Evolutionary conservation across 805 yeast species (phyloP).

Genomic region (Wickerhamiella allomyrinae): DNA sequence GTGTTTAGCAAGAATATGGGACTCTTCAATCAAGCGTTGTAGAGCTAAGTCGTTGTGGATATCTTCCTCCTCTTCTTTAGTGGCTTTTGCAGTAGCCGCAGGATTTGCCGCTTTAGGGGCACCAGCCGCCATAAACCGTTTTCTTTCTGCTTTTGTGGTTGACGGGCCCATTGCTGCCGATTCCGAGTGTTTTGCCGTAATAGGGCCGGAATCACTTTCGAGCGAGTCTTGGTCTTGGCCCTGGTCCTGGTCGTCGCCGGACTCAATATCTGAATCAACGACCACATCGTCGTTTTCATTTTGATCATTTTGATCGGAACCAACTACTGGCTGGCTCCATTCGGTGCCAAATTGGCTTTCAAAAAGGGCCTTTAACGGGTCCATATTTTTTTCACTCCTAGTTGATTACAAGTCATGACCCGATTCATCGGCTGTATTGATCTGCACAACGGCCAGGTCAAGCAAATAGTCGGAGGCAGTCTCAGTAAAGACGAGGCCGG

Average conservation of each 20-base stretch:
- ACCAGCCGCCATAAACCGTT: constrained; percentile 17
- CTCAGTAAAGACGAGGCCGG: constrained; percentile 31
- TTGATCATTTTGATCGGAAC: not conserved
- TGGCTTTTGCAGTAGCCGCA: constrained; percentile 6
- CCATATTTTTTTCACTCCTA: constrained; percentile 5
- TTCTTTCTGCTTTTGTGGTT: constrained; percentile 13
- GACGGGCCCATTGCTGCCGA: constrained; percentile 3
- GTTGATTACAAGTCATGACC: constrained; percentile 41
- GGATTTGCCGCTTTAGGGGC: constrained; percentile 21
- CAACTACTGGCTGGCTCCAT: constrained; percentile 18
- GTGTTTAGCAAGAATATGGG: constrained; percentile 38
- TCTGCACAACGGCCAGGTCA: constrained; percentile 86
- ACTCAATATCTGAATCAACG: too few species aligned
- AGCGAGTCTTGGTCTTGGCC: constrained; percentile 4
- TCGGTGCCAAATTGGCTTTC: constrained; percentile 25
- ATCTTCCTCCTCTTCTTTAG: constrained; percentile 31
- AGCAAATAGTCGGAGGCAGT: constrained; percentile 94
- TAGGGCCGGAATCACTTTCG: constrained; percentile 17
- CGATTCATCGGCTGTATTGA: constrained; percentile 89
- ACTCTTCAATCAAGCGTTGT: constrained; percentile 52
- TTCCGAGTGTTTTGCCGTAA: constrained; percentile 24
- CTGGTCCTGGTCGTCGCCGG: constrained; percentile 4
- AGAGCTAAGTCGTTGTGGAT: constrained; percentile 53
- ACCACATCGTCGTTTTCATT: too few species aligned
- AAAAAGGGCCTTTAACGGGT: constrained; percentile 20